Evolutionary conservation across 164 flowering plant genomes (phyloP).

Genomic region (Brasenia schreberi): DNA sequence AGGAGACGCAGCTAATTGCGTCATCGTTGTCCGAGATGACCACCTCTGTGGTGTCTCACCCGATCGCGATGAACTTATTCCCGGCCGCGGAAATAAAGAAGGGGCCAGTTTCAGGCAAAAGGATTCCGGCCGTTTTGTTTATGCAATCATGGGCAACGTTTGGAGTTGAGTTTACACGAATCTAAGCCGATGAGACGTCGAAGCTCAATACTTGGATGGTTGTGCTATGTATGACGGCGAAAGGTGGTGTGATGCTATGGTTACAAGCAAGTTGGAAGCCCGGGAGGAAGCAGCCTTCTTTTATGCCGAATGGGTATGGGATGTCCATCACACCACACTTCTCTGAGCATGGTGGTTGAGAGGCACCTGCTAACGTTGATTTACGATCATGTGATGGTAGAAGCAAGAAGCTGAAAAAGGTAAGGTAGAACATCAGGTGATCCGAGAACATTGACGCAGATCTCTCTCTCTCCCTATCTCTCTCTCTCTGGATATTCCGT

Average conservation of each 20-base stretch:
- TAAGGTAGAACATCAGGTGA: too few relatives aligned
- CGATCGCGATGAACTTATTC: constrained; percentile 14
- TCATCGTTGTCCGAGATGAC: constrained; percentile 8
- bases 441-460: too few relatives aligned
- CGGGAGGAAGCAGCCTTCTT: constrained; percentile 8
- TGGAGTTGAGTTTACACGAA: constrained; percentile 11
- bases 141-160: constrained; percentile 11
- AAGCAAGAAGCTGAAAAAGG: too few relatives aligned
- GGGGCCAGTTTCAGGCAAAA: constrained; percentile 13
- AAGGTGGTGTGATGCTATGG: neutral
- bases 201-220: constrained; percentile 8
- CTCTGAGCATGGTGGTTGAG: constrained; percentile 2
- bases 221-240: constrained; percentile 2
- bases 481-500: accelerated
- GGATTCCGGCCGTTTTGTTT: constrained; percentile 2
- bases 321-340: constrained; percentile 12
- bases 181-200: constrained; percentile 8
- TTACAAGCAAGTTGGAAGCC: constrained; percentile 12
- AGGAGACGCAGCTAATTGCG: constrained; percentile 18
- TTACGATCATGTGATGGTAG: too few relatives aligned
- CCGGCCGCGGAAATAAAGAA: constrained; percentile 10
- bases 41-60: constrained; percentile 18
- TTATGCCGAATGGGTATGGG: constrained; percentile 15
- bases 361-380: too few relatives aligned
- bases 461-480: too few relatives aligned